Conservation (phyloP, 2,329 filamentous ascomycete species). For the Chaetomiaceae sp. region DNA sequence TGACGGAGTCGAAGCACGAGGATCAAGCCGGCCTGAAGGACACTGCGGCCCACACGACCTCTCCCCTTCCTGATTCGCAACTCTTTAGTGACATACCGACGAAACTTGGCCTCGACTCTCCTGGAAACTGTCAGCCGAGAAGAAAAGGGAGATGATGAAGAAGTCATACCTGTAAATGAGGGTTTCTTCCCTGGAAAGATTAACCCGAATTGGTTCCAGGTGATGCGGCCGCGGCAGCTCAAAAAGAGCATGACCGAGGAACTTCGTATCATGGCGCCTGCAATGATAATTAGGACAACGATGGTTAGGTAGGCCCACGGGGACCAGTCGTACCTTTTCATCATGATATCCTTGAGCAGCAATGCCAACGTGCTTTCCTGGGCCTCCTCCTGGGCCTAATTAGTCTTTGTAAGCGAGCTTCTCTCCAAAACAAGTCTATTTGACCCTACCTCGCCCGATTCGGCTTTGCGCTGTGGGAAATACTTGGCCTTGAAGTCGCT, state of each 20-base stretch:
- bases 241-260: constrained; percentile 11
- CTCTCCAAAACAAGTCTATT: not conserved
- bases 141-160: too few relatives aligned
- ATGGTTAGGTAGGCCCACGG: too few relatives aligned
- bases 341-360: constrained; percentile 22
- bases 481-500: too few relatives aligned
- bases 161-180: constrained; percentile 25
- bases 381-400: not conserved
- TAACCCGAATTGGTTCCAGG: not conserved
- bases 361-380: not conserved
- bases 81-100: too few relatives aligned
- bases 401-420: not conserved
- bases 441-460: too few relatives aligned
- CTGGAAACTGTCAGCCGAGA: not conserved
- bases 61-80: too few relatives aligned
- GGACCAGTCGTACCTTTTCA: constrained; percentile 5
- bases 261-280: not conserved
- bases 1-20: constrained; percentile 14
- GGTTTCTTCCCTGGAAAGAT: constrained; percentile 9
- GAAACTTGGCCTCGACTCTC: not conserved
- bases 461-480: too few relatives aligned
- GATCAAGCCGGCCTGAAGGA: too few relatives aligned
- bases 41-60: too few relatives aligned
- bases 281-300: not conserved
- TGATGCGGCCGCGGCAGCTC: constrained; percentile 3